Evolutionary conservation across 2,329 filamentous ascomycete species (phyloP), one percentile per base, ranked within the genome.

Genomic region (Fusarium hostae): DNA sequence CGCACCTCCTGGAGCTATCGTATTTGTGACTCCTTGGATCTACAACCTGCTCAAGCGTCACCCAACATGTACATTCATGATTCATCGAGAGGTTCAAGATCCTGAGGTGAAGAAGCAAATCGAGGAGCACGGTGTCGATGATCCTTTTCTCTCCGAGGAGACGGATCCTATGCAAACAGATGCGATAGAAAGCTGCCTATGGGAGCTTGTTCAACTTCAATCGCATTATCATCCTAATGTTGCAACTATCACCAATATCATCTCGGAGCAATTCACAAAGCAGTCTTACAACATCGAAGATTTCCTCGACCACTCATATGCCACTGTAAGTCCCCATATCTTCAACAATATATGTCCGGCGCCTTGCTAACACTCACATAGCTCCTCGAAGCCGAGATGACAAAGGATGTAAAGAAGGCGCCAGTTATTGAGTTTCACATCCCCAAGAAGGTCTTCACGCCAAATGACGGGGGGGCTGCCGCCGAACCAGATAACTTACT

Each of bases 191-290:
- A 97, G 94, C 81, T 94, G 92, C 80, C 83, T 99, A 11, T 99
- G 96, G 97, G 96, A 99, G 80, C 87, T 99, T 57, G 92, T 97
- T 66, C 94, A 94, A 64, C 84, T 98, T 63, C 94, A 97, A 80
- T 91, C 90, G 2, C 97, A 99, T 81, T 98, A 97, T 81, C 96
- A 99, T 79, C 96, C 97, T 18, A 99, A 98, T 75, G 94, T 99
- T 28, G 95, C 95, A 1, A 96, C 95, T 5, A 90, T 99, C 74
- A 92, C 94, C 47, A 96, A 94, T 81, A 97, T 99, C 71, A 90
- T 99, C 63, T 93, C 93, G 5, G 94, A 98, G 82, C 96, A 98
- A 80, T 99, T 98, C 80, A 99, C 96, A 5, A 99, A 99, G 83
- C 91, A 94, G 74, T 88, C 92, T 5, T 99, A 98, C 82, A 96